Conservation (phyloP, 352 stramenopile species). For the Phytopythium aichiense region DNA sequence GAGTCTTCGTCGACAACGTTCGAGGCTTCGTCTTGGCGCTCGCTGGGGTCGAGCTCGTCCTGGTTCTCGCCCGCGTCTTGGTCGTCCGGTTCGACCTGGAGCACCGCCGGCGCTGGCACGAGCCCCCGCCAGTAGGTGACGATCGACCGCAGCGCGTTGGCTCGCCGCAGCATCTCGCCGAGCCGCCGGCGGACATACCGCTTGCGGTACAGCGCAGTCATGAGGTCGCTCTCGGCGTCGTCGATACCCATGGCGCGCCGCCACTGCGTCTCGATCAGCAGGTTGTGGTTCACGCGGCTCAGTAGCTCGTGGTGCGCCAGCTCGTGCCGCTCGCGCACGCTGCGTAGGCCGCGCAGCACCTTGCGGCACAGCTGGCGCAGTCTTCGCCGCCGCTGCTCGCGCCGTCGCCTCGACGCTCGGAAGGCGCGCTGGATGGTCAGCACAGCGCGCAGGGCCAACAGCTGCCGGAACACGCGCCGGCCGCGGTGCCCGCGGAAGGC, state of each 20-base stretch:
- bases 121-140: conserved; percentile 32
- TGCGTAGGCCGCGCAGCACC: conserved; percentile 44
- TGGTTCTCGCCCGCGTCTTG: background rate
- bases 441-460: conserved; percentile 29
- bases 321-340: conserved; percentile 30
- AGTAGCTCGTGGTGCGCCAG: conserved; percentile 52
- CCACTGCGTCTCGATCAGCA: conserved; percentile 67
- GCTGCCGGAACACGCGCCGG: conserved; percentile 36
- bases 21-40: background rate
- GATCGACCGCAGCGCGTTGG: conserved; percentile 25
- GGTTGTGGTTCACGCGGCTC: conserved; percentile 46
- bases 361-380: conserved; percentile 44
- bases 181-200: conserved; percentile 51
- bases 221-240: conserved; percentile 46
- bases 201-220: conserved; percentile 56
- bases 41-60: background rate
- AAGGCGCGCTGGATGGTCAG: conserved; percentile 47
- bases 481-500: conserved; percentile 83
- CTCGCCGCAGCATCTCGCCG: conserved; percentile 23
- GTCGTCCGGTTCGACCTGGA: background rate
- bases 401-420: conserved; percentile 26
- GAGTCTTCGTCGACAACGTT: background rate
- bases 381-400: conserved; percentile 21
- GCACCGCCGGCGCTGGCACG: conserved; percentile 11
- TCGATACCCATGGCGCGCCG: conserved; percentile 55